These are phyloP conservation scores for Endogone sp. DNA, from an alignment of 192 early-diverging fungal genomes.

Conservation along the genomic window DNA sequence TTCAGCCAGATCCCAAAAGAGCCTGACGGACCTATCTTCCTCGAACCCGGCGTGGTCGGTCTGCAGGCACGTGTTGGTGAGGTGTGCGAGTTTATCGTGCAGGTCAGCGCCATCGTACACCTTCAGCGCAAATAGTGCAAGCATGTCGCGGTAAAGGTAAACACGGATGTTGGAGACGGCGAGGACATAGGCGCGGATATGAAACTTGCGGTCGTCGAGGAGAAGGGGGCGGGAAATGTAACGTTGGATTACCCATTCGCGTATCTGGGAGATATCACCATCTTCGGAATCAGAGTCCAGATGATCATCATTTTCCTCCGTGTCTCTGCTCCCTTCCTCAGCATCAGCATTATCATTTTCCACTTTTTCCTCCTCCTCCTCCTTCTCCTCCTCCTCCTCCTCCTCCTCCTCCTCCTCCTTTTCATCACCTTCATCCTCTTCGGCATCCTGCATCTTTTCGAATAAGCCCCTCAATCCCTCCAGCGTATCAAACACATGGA, in stretches of 20 bases:
- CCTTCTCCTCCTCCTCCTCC: slow-evolving; percentile 42
- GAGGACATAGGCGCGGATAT: slow-evolving; percentile 59
- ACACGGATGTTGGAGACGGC: slow-evolving; percentile 55
- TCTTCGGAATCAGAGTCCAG: slow-evolving; percentile 7
- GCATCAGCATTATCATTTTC: neutral
- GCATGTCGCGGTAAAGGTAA: slow-evolving; percentile 58
- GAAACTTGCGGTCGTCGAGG: slow-evolving; percentile 56
- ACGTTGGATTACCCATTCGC: slow-evolving; percentile 67
- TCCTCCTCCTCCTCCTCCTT: slow-evolving; percentile 28
- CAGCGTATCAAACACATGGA: slow-evolving; percentile 56
- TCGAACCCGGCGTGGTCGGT: slow-evolving; percentile 40
- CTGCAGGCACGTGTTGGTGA: slow-evolving; percentile 68
- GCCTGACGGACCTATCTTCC: slow-evolving; percentile 44
- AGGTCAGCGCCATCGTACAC: slow-evolving; percentile 39
- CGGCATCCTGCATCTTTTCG: slow-evolving; percentile 31
- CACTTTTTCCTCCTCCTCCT: slow-evolving; percentile 28
- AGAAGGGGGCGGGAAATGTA: slow-evolving; percentile 57
- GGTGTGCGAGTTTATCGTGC: slow-evolving; percentile 44
- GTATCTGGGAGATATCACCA: slow-evolving; percentile 47
- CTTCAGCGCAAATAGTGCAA: slow-evolving; percentile 57
- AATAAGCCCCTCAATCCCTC: slow-evolving; percentile 40
- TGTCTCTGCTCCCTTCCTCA: neutral
- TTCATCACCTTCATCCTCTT: slow-evolving; percentile 42
- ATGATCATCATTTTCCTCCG: slow-evolving; percentile 8
- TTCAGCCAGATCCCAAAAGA: slow-evolving; percentile 50